Evolutionary conservation across 1,284 basidiomycete species (phyloP).

Genomic region (Peniophora sp.): DNA sequence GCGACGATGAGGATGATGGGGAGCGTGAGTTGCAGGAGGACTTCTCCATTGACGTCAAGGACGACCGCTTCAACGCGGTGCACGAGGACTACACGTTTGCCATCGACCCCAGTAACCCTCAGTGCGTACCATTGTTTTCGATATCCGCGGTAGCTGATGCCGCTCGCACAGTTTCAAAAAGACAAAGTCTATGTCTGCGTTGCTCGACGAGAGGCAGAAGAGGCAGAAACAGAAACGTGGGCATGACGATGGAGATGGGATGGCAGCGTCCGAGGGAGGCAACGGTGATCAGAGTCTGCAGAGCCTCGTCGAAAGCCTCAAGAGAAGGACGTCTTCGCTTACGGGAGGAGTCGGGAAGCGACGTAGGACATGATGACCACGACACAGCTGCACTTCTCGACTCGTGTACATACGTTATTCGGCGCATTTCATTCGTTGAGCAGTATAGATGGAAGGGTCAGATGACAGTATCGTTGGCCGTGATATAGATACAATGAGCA

Average conservation of each 20-base stretch:
- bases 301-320: slow-evolving; percentile 77
- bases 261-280: slow-evolving; percentile 5
- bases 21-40: slow-evolving; percentile 64
- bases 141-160: slow-evolving; percentile 4
- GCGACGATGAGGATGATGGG: slow-evolving; percentile 33
- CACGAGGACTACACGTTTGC: slow-evolving; percentile 91
- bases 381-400: too few species aligned
- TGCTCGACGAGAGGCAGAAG: slow-evolving; percentile 67
- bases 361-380: slow-evolving; percentile 32
- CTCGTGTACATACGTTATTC: too few species aligned
- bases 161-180: slow-evolving; percentile 66
- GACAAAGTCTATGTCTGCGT: slow-evolving; percentile 79
- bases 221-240: slow-evolving; percentile 38
- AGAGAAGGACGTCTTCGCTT: slow-evolving; percentile 54
- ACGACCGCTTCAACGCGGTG: slow-evolving; percentile 82
- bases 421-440: too few species aligned
- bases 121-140: slow-evolving; percentile 35
- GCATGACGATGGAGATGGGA: slow-evolving; percentile 11
- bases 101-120: slow-evolving; percentile 93
- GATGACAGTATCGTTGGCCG: not conserved
- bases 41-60: slow-evolving; percentile 81
- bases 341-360: slow-evolving; percentile 43
- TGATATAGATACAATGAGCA: not conserved
- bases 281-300: slow-evolving; percentile 40
- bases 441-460: not conserved